Conservation (phyloP, 169 alveolate genomes). For the Neospora caninum region DNA sequence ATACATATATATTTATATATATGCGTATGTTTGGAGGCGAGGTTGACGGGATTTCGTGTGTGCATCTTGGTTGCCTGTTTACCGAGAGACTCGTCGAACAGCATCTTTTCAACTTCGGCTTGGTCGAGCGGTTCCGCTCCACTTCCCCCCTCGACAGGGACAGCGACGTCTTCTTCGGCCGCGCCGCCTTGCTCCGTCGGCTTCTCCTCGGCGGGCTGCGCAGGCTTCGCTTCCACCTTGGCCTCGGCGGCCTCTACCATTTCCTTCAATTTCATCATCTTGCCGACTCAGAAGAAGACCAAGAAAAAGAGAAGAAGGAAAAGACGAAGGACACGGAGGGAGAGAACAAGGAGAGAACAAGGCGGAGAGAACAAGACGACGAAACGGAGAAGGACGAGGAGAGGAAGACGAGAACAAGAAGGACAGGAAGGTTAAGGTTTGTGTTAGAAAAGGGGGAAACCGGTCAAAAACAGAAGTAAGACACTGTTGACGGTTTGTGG, state of each 20-base stretch:
- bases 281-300: not conserved
- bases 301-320: not conserved
- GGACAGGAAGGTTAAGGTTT: not conserved
- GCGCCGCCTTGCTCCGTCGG: not conserved
- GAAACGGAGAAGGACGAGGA: not conserved
- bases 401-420: not conserved
- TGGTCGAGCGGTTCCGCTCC: constrained; percentile 54
- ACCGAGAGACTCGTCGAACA: constrained; percentile 63
- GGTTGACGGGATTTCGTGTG: not conserved
- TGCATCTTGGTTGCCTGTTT: not conserved
- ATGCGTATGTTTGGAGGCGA: too few species aligned
- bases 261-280: not conserved
- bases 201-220: constrained; percentile 1
- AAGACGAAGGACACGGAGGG: not conserved
- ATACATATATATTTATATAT: too few species aligned
- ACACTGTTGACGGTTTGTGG: too few species aligned
- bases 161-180: not conserved
- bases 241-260: constrained; percentile 16
- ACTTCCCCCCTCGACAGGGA: not conserved
- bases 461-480: too few species aligned
- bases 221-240: not conserved
- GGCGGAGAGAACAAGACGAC: not conserved
- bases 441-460: too few species aligned
- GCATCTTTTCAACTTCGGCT: constrained; percentile 60
- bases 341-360: not conserved